Evolutionary conservation across 2,329 filamentous ascomycete species (phyloP).

Genomic region (Penicillium sp.): DNA sequence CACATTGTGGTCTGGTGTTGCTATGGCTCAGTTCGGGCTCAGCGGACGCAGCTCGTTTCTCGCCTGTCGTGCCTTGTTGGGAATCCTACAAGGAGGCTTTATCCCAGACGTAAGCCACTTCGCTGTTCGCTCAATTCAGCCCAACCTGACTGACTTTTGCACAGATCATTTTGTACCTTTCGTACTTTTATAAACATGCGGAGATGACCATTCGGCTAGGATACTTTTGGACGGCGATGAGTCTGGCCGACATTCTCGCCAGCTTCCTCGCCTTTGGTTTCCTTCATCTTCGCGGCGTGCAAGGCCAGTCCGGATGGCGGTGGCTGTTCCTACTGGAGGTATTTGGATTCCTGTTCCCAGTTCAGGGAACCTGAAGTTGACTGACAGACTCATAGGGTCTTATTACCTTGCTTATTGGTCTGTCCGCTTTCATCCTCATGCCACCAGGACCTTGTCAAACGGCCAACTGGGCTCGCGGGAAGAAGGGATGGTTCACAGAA

Average conservation of each 20-base stretch:
- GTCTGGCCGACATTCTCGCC: slow-evolving; percentile 51
- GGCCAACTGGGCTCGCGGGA: slow-evolving; percentile 63
- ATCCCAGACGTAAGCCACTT: slow-evolving; percentile 44
- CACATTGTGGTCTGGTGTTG: slow-evolving; percentile 60
- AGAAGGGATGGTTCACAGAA: slow-evolving; percentile 69
- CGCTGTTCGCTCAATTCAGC: rapidly evolving
- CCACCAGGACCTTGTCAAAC: slow-evolving; percentile 70
- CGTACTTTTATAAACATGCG: slow-evolving; percentile 75
- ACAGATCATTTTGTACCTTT: slow-evolving; percentile 58
- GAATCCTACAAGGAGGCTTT: slow-evolving; percentile 59
- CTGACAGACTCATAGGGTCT: slow-evolving; percentile 42
- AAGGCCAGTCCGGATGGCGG: slow-evolving; percentile 39
- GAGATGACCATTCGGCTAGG: slow-evolving; percentile 71
- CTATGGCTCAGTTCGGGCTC: slow-evolving; percentile 56
- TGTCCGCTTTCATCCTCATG: slow-evolving; percentile 63
- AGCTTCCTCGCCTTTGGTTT: slow-evolving; percentile 54
- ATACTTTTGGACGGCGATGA: slow-evolving; percentile 72
- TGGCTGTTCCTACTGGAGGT: slow-evolving; percentile 46
- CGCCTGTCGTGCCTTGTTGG: slow-evolving; percentile 53
- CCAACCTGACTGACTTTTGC: not conserved
- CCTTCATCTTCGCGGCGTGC: slow-evolving; percentile 42
- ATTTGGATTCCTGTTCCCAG: not conserved
- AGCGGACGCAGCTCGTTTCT: slow-evolving; percentile 50
- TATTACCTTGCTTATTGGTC: slow-evolving; percentile 60
- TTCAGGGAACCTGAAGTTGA: not conserved